Conservation (phyloP, 305 asterid species). For the Fraxinus xanthoxyloides region DNA sequence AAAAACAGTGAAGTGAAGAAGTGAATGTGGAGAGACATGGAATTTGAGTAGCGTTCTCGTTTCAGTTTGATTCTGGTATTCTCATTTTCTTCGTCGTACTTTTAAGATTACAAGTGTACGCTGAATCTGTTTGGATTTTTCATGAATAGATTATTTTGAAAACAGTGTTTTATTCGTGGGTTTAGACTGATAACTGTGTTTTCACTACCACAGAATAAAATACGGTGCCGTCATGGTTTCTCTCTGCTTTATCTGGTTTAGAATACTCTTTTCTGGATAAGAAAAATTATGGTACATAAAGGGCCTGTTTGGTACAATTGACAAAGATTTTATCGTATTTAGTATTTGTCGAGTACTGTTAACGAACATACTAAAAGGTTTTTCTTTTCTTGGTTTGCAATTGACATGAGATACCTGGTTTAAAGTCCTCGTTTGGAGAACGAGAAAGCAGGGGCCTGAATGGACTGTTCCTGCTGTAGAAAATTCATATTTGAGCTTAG, state of each 20-base stretch:
- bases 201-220: not conserved
- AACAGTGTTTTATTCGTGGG: not conserved
- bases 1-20: conserved; percentile 4
- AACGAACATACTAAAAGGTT: not conserved
- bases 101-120: conserved; percentile 22
- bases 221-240: not conserved
- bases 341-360: not conserved
- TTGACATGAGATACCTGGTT: not conserved
- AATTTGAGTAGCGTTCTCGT: conserved; percentile 12
- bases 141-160: conserved; percentile 3
- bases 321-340: not conserved
- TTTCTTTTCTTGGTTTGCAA: not conserved
- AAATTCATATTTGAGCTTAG: not conserved
- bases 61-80: not conserved
- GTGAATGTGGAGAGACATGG: conserved; percentile 22
- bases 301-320: not conserved
- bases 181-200: not conserved
- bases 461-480: not conserved
- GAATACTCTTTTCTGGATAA: conserved; percentile 19
- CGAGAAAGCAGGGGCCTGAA: not conserved
- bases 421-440: not conserved
- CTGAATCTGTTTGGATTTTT: conserved; percentile 27
- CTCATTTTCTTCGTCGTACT: conserved; percentile 15
- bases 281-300: not conserved
- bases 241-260: conserved; percentile 16